These are phyloP conservation scores for Xylaria sp. DNA, from an alignment of 2,329 filamentous ascomycete genomes.

Conservation along the genomic window DNA sequence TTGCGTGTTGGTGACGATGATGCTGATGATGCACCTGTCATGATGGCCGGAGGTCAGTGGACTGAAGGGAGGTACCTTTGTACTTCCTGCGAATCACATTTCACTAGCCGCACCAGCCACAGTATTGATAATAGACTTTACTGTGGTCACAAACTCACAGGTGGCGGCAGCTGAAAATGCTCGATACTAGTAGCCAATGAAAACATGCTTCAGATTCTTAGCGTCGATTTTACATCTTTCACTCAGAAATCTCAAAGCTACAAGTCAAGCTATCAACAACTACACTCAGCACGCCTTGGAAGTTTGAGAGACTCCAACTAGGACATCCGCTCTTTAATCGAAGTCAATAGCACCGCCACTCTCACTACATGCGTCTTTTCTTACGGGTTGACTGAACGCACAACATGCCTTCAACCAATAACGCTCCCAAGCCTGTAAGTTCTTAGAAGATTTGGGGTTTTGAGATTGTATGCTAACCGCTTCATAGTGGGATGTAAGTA, in stretches of 20 bases:
- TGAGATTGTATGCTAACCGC: slow-evolving; percentile 26
- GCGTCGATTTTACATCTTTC: slow-evolving; percentile 24
- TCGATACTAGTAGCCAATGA: not conserved
- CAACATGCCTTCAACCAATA: slow-evolving; percentile 46
- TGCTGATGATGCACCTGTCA: no score
- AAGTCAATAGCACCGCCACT: not conserved
- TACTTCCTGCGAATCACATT: not conserved
- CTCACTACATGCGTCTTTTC: not conserved
- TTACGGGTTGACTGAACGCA: slow-evolving; percentile 2
- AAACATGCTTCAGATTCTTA: slow-evolving; percentile 31
- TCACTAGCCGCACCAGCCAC: not conserved
- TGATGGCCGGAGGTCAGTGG: no score
- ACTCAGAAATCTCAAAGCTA: slow-evolving; percentile 31
- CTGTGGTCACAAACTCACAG: not conserved
- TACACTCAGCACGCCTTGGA: not conserved
- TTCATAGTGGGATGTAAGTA: slow-evolving; percentile 40
- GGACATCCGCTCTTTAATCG: not conserved
- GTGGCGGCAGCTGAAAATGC: slow-evolving; percentile 20
- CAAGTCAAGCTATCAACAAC: slow-evolving; percentile 11
- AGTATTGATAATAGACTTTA: no score
- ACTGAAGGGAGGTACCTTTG: not conserved
- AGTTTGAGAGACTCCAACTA: not conserved
- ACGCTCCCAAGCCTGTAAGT: slow-evolving; percentile 40
- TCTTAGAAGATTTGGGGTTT: slow-evolving; percentile 3
- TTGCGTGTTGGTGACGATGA: not conserved